phyloP scores from a whole-genome alignment of 2,329 filamentous ascomycete species.

The Myriosclerotinia duriaeana region DNA sequence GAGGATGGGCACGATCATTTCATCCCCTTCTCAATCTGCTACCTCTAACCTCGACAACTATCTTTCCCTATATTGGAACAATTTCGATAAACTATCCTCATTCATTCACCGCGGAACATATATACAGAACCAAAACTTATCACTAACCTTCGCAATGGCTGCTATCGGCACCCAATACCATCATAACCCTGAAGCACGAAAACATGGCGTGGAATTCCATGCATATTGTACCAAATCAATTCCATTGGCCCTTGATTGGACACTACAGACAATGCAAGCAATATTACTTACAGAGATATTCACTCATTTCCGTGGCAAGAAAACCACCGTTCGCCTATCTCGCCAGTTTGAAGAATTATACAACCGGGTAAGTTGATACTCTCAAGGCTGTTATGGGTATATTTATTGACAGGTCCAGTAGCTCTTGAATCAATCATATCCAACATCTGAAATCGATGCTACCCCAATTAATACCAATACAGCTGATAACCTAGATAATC shows the following conservation, averaged over 20 bases:
- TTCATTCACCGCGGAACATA: constrained; percentile 38
- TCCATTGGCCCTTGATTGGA: constrained; percentile 34
- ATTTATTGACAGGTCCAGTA: constrained; percentile 6
- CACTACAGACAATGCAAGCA: constrained; percentile 38
- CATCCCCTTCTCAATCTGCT: constrained; percentile 26
- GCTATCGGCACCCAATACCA: constrained; percentile 40
- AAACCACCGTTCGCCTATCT: constrained; percentile 33
- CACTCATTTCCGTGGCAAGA: constrained; percentile 37
- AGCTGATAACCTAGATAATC: neutral
- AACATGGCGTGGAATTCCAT: constrained; percentile 36
- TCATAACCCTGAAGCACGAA: constrained; percentile 34
- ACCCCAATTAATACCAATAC: neutral
- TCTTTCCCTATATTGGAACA: constrained; percentile 36
- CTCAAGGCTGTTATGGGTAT: neutral
- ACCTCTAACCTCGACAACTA: constrained; percentile 32
- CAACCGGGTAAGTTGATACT: constrained; percentile 32
- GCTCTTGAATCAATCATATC: constrained; percentile 11
- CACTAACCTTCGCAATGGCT: constrained; percentile 37
- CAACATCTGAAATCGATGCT: neutral
- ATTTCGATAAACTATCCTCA: constrained; percentile 35
- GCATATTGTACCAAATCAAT: constrained; percentile 36
- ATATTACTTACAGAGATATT: constrained; percentile 40
- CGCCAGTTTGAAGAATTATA: constrained; percentile 37
- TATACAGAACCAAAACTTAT: constrained; percentile 28
- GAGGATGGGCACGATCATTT: constrained; percentile 24